Base-by-base conservation (phyloP, 2,329 filamentous ascomycete genomes). In the Chaetomium sp. region DNA sequence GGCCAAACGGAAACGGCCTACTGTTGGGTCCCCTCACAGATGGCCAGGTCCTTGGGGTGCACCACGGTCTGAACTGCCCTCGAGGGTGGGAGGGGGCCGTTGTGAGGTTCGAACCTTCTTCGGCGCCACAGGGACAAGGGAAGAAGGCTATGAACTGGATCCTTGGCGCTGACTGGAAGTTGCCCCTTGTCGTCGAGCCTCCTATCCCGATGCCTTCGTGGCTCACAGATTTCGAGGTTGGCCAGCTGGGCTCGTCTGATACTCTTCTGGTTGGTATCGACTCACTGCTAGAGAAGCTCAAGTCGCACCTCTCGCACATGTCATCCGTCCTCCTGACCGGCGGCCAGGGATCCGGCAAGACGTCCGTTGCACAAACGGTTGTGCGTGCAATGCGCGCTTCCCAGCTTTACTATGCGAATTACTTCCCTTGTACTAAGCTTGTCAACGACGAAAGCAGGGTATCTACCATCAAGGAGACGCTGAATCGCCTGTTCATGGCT, bases 261-360 rank as follows among this genome's bases (percentile, higher is more conserved):
- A 86, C 90, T 10, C 75, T 83, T 3, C 81, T 99, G 69, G 92
- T 98, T 21, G 94, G 93, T 1, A 94, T 98, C 64, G 92, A 98
- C 71, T 80, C 83, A 1, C 79, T 96, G 0, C 83, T 97, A 31
- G 81, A 85, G 6, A 87, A 92, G 69, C 82, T 96, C 23, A 82
- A 89, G 65, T 88, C 87, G 1, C 91, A 96, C 70, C 80, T 99
- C 4, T 87, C 89, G 0, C 91, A 96, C 70, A 86, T 91, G 69
- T 97, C 94, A 0, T 98, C 95, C 0, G 91, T 97, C 1, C 81
- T 99, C 27, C 78, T 99, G 51, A 96, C 93, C 0, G 95, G 95
- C 47, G 92, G 91, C 0, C 86, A 97, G 69, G 95, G 95, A 0
- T 90, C 93, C 25, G 95, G 95, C 29, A 99, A 99, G 78, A 93